Evolutionary conservation across 1,284 basidiomycete species (phyloP), one percentile per base, ranked within the genome.

Genomic region (Inonotus hispidus): DNA sequence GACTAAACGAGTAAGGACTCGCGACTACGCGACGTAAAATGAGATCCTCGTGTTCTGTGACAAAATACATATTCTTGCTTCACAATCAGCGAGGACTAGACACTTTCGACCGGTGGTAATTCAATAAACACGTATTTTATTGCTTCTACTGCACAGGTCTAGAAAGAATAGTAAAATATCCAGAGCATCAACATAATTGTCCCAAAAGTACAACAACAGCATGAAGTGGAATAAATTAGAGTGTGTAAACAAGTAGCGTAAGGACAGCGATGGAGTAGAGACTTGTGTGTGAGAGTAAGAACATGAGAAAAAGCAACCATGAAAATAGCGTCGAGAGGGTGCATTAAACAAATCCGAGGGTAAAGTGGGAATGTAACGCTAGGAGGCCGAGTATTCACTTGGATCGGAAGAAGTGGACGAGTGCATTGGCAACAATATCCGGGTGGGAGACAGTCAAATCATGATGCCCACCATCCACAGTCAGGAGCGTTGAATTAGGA

Each of bases 391-490:
- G 23, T 11, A 16, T 52, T 52, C 19, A 52, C 35, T 32, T 50
- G n/a, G 32, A 45, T 14, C 46, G 47, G 56, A 81, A 73, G 67
- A 82, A 81, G 14, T 66, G 66, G 38, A 75, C 46, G 29, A 82
- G 69, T 7, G 70, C 75, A 5, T 69, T 61, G 35, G 69, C 72
- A 57, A 85, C 79, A 56, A 77, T 68, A 3, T 75, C 70, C 0
- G 81, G 71, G 67, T 87, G 83, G 54, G 79, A 85, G 35, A 84
- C 68, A 0, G 82, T 84, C 58, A 90, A 66, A 68, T 89, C 86
- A 66, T 90, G 88, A 6, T 79, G 77, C 0, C 79, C 88, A 38
- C 78, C 82, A 19, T 81, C 74, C 45, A 90, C 74, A 2, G 79
- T 83, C 29, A 87, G 73, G 13, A 89, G 71, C 58, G 78, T 74